Evolutionary conservation across 495 filamentous ascomycete species (phyloP), one percentile per base, ranked within the genome.

Genomic region (Neurospora hispaniola): DNA sequence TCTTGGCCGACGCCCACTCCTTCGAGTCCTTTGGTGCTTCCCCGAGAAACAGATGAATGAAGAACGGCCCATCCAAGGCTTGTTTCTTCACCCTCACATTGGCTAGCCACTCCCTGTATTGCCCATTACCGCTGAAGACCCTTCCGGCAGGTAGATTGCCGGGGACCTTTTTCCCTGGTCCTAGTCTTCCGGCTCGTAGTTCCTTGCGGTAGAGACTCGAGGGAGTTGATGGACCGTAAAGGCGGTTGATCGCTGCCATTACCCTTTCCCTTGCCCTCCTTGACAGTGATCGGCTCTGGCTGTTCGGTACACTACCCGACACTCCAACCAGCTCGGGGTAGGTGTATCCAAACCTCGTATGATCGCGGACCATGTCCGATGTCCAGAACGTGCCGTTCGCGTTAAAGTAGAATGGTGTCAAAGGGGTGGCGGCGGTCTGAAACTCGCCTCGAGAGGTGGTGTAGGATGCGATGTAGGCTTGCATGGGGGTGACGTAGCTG

Each of bases 21-120:
- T 71, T 71, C 0, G 83, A 75, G 69, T 87, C 80, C 4, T 70
- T 40, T n/a, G 81, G 79, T 5, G 82, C 77, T 3, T 80, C 76
- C 12, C 89, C 89, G 18, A 91, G 74, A 80, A 91, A 93, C 70
- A 92, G 76, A 75, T 87, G 86, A 70, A 93, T 80, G 42, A 83
- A 86, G 77, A 87, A 89, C 1, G 86, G 84, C 23, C 84, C 84
- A 41, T 82, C 75, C 40, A 91, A 78, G n/a, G 85, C 87, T 70
- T 85, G 86, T 75, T 88, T 89, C 39, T 81, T 78, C 16, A 88
- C 89, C 11, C 79, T 77, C 73, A 92, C 84, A 76, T 88, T 90
- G 72, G 85, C 85, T n/a, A 86, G 83, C 86, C 90, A 92, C 76
- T 92, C 85, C 38, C 80, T 82, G 74, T 87, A 85, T 11, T 74